A percentile compares a stretch with the other conserved stretches of the same genome.
Conservation (phyloP, 768 basidiomycete genomes). For the Symmetrospora coprosmae region DNA sequence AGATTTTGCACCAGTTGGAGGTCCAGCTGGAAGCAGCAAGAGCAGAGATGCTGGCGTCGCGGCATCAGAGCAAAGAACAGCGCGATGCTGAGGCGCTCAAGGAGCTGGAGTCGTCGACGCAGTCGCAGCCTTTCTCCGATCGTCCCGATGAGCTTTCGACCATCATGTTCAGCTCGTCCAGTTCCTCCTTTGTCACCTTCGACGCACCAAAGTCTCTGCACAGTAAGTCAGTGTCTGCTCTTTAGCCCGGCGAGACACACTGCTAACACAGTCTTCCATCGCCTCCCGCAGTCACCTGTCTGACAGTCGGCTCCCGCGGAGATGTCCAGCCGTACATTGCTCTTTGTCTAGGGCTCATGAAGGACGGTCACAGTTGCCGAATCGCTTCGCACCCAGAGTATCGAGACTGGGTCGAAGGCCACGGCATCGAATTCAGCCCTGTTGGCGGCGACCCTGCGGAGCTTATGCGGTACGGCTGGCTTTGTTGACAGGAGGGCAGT, state of each 20-base stretch:
- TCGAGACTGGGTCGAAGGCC: constrained; percentile 55
- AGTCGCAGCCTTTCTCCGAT: constrained; percentile 12
- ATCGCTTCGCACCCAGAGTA: constrained; percentile 96
- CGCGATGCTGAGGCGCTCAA: too few relatives aligned
- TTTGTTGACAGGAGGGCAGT: not conserved
- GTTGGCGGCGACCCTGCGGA: constrained; percentile 97
- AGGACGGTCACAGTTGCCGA: constrained; percentile 71
- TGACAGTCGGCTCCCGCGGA: constrained; percentile 90
- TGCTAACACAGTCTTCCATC: not conserved
- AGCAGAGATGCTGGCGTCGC: not conserved
- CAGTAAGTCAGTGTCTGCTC: constrained; percentile 14
- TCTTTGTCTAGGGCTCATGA: constrained; percentile 74
- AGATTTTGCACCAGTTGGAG: not conserved
- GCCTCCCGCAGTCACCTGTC: constrained; percentile 54
- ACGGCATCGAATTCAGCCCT: constrained; percentile 87
- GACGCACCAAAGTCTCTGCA: constrained; percentile 70
- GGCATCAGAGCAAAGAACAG: not conserved
- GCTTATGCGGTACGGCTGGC: constrained; percentile 52
- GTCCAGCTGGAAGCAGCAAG: not conserved
- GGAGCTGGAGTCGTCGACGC: not conserved
- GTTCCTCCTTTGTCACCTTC: constrained; percentile 90
- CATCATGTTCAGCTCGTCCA: constrained; percentile 94
- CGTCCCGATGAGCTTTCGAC: constrained; percentile 60
- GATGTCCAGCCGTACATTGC: constrained; percentile 98
- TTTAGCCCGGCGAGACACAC: not conserved